Base-by-base conservation (phyloP, 2,329 filamentous ascomycete genomes). In the Pseudogymnoascus sp. region DNA sequence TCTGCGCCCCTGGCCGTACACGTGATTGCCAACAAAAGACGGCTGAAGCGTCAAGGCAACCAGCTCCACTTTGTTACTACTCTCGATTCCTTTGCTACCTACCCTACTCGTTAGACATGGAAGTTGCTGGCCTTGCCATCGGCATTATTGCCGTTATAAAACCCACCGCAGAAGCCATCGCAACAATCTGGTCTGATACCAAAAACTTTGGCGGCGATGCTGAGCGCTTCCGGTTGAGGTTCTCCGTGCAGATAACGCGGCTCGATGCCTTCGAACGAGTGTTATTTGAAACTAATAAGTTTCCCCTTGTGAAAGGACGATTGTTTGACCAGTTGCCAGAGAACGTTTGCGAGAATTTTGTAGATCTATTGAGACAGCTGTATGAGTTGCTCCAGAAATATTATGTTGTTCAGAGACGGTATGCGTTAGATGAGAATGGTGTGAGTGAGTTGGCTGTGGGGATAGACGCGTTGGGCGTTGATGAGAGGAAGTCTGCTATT, bases 341-440 rank as follows among this genome's bases (percentile, higher is more conserved):
- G 25, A 50, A 50, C n/a, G 43, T 50, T 7, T 30, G 25, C 16
- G 43, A 50, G 14, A 50, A 50, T 50, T 50, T 50, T 18, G n/a
- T 50, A 50, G 43, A 50, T 50, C 43, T 50, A 5, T 50, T 50
- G 43, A 50, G 14, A n/a, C 43, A 50, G 43, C 43, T 50, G n/a
- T 50, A 50, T 50, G 43, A 50, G 14, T 50, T 50, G 25, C n/a
- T 50, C 14, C 14, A 50, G 25, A 50, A 50, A 30, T 50, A 50
- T 28, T 50, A 50, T 12, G 43, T 30, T 16, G 43, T 50, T 25
- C 22, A 50, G 25, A 28, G 30, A n/a, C 22, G 43, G n/a, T 50
- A 50, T 30, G 14, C 43, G 6, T 50, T 50, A 9, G 25, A 9
- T 8, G 25, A 7, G 14, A 18, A 8, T 16, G 25, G 14, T 5